Evolutionary conservation across 305 asterid species (phyloP).

Genomic region (Coffea humblotiana): DNA sequence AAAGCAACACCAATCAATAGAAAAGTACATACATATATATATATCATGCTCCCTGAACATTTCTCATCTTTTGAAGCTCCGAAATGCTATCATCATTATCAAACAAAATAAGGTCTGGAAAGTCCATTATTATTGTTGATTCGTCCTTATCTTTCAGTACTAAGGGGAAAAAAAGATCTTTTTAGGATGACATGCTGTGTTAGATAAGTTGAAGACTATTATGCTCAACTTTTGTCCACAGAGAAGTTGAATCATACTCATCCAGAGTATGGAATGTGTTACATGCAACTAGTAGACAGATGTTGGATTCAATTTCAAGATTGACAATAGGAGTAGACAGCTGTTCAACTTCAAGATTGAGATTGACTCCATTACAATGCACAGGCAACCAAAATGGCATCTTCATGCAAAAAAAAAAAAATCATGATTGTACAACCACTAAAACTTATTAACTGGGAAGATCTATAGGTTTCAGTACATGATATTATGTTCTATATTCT

Average conservation of each 20-base stretch:
- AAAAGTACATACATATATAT: neutral
- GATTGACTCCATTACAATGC: too few species aligned
- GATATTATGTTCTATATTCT: neutral
- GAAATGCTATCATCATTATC: neutral
- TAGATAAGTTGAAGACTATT: neutral
- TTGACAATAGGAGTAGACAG: too few species aligned
- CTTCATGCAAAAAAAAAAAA: neutral
- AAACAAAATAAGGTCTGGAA: neutral
- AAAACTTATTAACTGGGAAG: neutral
- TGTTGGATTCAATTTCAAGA: neutral
- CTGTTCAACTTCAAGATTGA: neutral
- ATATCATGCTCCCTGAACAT: neutral
- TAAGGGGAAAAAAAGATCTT: neutral
- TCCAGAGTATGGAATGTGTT: neutral
- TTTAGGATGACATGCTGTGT: neutral
- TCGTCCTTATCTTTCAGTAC: neutral
- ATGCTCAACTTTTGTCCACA: neutral
- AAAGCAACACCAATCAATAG: neutral
- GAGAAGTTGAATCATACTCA: neutral
- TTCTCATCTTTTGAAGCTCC: neutral
- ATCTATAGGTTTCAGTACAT: neutral
- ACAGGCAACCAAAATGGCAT: neutral
- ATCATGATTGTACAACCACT: neutral
- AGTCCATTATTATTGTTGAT: neutral
- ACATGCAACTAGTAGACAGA: neutral